Base-by-base conservation (phyloP, 2,329 filamentous ascomycete genomes). In the Sclerotinia sclerotiorum region DNA sequence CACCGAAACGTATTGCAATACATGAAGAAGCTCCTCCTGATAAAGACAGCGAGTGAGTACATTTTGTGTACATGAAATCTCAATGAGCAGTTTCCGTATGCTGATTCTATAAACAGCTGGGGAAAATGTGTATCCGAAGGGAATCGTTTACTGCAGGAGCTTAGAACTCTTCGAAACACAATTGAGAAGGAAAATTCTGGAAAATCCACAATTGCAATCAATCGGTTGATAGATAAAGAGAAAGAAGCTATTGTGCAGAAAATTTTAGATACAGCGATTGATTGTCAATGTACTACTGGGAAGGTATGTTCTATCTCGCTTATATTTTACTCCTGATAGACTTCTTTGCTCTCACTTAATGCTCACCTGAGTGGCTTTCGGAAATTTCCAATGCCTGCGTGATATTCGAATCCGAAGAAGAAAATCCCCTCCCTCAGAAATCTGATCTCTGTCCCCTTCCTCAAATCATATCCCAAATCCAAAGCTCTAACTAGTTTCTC, bases 301-400 rank as follows among this genome's bases (percentile, higher is more conserved):
- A 95, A 94, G 83, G 87, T 86, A 76, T 72, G 76, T 29, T 21
- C 48, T 19, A 51, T 58, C 13, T 29, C 42, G 15, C 19, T 32
- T 48, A 17, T 39, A 13, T 90, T 85, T 93, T 90, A 8, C 17
- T 27, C 24, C 46, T 90, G 86, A 94, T 91, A 90, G 90, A 94
- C 88, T 76, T 94, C 1, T 93, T 72, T 85, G 84, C 19, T 74
- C 79, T 0, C 76, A 80, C 0, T 76, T 79, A 80, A 86, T 42
- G 92, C 19, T 84, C 90, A 82, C 39, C 39, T 42, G 39, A 3
- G 79, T 86, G 48, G 39, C 17, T 27, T 39, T 46, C 29, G 17
- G 15, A 35, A 11, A 32, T 3, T 21, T 17, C 27, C 19, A 29
- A 13, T 32, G 13, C 21, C 1, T 48, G 13, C 27, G 19, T 21